Evolutionary conservation across 495 filamentous ascomycete species (phyloP).

Genomic region (Trichocladium antarcticum): DNA sequence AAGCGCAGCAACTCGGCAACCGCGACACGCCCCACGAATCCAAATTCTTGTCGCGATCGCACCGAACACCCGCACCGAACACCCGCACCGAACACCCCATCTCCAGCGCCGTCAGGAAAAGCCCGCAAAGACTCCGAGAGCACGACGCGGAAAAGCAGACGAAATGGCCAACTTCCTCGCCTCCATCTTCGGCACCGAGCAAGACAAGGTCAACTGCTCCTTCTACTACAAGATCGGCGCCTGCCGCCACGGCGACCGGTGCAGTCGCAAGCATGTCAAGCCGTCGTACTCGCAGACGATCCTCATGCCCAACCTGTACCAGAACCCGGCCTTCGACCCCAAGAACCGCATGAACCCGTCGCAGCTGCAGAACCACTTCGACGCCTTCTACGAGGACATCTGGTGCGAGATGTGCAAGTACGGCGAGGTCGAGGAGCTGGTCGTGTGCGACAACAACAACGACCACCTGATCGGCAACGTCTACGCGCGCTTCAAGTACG

Average conservation of each 20-base stretch:
- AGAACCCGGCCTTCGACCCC: slow-evolving; percentile 94
- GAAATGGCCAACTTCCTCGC: slow-evolving; percentile 91
- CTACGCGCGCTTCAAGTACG: slow-evolving; percentile 99
- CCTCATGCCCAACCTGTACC: slow-evolving; percentile 96
- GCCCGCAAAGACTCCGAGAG: background rate
- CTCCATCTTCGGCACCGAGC: slow-evolving; percentile 98
- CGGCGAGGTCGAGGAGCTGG: slow-evolving; percentile 79
- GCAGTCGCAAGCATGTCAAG: slow-evolving; percentile 96
- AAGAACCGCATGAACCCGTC: slow-evolving; percentile 91
- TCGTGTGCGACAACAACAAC: slow-evolving; percentile 93
- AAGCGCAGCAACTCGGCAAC: background rate
- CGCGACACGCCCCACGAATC: background rate
- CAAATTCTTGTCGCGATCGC: no score
- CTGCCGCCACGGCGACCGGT: slow-evolving; percentile 95
- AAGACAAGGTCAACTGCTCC: slow-evolving; percentile 68
- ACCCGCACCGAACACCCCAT: background rate
- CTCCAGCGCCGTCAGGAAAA: background rate
- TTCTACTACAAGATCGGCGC: slow-evolving; percentile 65
- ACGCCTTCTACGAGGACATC: slow-evolving; percentile 98
- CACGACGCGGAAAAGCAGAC: background rate
- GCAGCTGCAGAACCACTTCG: slow-evolving; percentile 97
- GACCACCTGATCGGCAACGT: slow-evolving; percentile 98
- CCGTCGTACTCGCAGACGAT: slow-evolving; percentile 96
- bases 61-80: no score
- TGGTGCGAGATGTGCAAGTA: slow-evolving; percentile 99